Base-by-base conservation (phyloP, 345 rosid species). In the Citrus hindsii region DNA sequence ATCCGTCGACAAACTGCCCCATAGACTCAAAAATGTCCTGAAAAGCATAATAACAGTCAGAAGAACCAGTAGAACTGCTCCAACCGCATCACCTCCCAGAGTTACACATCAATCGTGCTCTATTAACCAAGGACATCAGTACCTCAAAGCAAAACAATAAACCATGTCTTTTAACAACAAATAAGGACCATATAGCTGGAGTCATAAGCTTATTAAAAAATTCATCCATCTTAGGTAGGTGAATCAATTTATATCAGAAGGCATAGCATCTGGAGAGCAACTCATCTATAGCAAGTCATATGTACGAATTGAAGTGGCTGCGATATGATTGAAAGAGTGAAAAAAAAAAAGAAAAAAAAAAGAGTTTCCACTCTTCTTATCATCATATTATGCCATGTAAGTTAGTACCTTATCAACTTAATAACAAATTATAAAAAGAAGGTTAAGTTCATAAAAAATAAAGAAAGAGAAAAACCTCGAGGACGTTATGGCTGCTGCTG, bases 1-100 rank as follows among this genome's bases (percentile, higher is more conserved):
- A 72, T 3, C 98, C 98, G 75, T 93, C 98, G 59, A 95, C 96
- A 77, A 93, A 92, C 7, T 90, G 91, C 24, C 98, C 99, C 92
- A 85, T 90, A 18, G 93, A 89, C 76, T 92, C 94, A 10, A 94
- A 94, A 3, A 96, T 83, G 67, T 94, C 98, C 98, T 94, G 85
- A 75, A 58, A 77, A 65, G 32, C 67, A 79, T 21, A 62, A 65
- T 10, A 30, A 28, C 14, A 0, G 6, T 48, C 7, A 70, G 61
- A 27, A 48, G 16, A 28, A 70, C 40, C 21, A 38, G 8, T 8
- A 22, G 14, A 78, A 25, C 2, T 9, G 46, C 32, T 24, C 53
- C 71, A 62, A 4, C 21, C 18, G 1, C 25, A 75, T 5, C 69
- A 4, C 38, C 59, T 62, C 35, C 35, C 10, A 27, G 4, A 33